Conservation (phyloP, 345 rosid genomes). For the Ricinus communis region DNA sequence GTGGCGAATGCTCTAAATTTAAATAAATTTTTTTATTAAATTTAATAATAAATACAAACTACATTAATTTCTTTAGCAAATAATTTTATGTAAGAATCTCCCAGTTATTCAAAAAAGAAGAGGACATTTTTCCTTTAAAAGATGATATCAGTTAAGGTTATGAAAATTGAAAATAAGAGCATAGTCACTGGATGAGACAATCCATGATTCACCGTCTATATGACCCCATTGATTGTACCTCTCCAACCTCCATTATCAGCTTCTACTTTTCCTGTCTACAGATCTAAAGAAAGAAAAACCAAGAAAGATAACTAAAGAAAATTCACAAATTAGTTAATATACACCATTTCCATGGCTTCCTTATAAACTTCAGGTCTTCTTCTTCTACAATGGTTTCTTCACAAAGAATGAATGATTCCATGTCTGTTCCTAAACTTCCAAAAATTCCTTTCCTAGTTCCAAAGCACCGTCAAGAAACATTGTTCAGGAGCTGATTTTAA, state of each 20-base stretch:
- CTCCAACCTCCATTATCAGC: neutral
- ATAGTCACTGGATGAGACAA: neutral
- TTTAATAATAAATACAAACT: no score
- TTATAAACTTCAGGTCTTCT: slow-evolving; percentile 40
- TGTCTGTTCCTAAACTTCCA: slow-evolving; percentile 49
- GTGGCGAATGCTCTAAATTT: no score
- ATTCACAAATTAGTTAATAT: no score
- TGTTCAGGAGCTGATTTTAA: slow-evolving; percentile 7
- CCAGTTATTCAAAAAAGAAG: no score
- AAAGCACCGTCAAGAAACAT: slow-evolving; percentile 9
- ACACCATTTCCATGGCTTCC: slow-evolving; percentile 37
- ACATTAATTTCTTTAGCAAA: no score
- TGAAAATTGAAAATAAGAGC: neutral
- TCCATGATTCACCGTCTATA: slow-evolving; percentile 1
- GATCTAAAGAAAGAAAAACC: neutral
- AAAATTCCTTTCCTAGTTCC: slow-evolving; percentile 34
- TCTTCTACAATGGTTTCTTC: slow-evolving; percentile 29
- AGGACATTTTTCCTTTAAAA: neutral
- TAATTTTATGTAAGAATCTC: no score
- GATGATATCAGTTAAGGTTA: neutral
- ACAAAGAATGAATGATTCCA: slow-evolving; percentile 33
- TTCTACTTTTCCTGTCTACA: neutral
- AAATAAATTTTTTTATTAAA: no score
- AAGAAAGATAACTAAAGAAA: no score
- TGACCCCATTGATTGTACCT: neutral